Evolutionary conservation across 352 stramenopile species (phyloP), one percentile per base, ranked within the genome.

Genomic region (Phytophthora quininea): DNA sequence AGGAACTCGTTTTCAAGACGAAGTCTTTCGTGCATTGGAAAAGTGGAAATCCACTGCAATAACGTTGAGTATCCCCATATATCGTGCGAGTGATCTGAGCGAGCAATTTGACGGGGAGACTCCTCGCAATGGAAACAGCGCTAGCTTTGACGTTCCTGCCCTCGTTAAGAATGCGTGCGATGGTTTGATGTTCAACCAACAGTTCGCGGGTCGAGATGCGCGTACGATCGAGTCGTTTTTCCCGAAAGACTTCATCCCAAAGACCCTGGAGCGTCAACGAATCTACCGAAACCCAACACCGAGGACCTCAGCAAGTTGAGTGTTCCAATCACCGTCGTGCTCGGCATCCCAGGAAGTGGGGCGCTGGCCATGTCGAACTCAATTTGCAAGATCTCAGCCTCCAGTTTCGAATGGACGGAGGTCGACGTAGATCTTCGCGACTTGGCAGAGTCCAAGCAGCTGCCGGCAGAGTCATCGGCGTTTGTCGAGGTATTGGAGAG

Each of bases 291-390:
- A 32, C 76, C 73, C 8, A 80, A 65, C 30, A 54, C 51, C 4
- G 35, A 62, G 1, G 68, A 82, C 29, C 24, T 64, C 7, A 67
- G 38, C 15, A 82, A 76, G 58, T 52, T 80, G 1, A 71, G 69
- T 14, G 58, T 92, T 1, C 80, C 86, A 1, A 57, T 94, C 56
- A 91, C 84, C 1, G 55, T 88, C 10, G 71, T 90, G 46, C 4
- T 94, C 4, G 86, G 86, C 0, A 76, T 94, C 11, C 86, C 86
- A n/a, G 84, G 86, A 45, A 94, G 86, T 66, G 74, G 76, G 3
- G 74, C 67, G 0, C 24, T 56, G 4, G 46, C 45, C 9, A 81
- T 92, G 51, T 62, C 75, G 1, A 8, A 69, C 10, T 79, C 67
- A 2, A 55, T 92, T 46, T 84, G 77, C 58, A 71, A 79, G 14